Base-by-base conservation (phyloP, 331 rosid species). In the Arachis monticola region DNA sequence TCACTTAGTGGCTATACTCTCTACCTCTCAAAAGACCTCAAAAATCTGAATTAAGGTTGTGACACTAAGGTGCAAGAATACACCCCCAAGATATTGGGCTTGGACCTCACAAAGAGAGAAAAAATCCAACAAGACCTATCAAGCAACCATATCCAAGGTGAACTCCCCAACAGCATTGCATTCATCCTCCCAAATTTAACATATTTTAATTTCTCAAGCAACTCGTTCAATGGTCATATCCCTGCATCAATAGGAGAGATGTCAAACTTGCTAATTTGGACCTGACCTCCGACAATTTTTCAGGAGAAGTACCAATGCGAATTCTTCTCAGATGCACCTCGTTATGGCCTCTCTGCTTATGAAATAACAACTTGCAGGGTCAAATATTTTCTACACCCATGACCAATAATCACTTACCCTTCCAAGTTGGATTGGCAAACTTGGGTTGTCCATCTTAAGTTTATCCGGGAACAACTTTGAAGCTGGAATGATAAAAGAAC, bases 121-220 rank as follows among this genome's bases (percentile, higher is more conserved):
- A 22, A 22, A 22, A 22, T 0, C 27, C 27, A 22, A 22, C 27
- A 22, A 22, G 1, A 9, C 40, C 6, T 74, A 40, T 17, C 10
- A 38, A 10, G 4, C 52, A 74, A 74, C 55, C 14, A 17, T 2
- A 0, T 73, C 0, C 30, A 51, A 14, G 78, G 78, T 4, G 27
- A 62, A 52, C 78, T 73, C 53, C 78, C 78, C 1, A 7, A 6
- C 8, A 74, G 64, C 64, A 52, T 74, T 6, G 78, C 63, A 51
- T 11, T 2, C 32, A 38, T 51, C 14, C 8, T 74, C 38, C 64
- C 78, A 17, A 42, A 41, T 74, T 63, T 74, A 12, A 4, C 1
- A 0, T 0, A 11, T 11, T 22, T 74, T 7, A n/a, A 63, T 17
- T 10, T 52, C 64, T 63, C 64, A 63, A 4, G 4, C 31, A 74